Conservation (phyloP, 257 asterid species). For the Oldenlandia corymbosa region DNA sequence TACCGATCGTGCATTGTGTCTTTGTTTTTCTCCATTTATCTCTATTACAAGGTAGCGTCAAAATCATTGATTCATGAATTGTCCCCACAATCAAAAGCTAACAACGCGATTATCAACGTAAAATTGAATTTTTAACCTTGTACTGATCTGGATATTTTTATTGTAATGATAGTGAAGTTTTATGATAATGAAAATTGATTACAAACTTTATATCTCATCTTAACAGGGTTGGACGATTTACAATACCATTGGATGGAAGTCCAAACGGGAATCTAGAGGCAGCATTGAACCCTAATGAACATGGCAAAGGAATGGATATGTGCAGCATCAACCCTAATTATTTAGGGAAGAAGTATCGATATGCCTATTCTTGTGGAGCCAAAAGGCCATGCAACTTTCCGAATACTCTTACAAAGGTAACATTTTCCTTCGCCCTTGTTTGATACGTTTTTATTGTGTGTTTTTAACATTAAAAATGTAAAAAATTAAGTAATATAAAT, state of each 20-base stretch:
- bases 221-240: slow-evolving; percentile 78
- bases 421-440: no score
- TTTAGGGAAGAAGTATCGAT: slow-evolving; percentile 76
- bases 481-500: no score
- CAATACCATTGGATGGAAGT: slow-evolving; percentile 78
- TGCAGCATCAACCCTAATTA: slow-evolving; percentile 75
- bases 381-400: slow-evolving; percentile 93
- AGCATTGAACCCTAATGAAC: slow-evolving; percentile 85
- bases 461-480: no score
- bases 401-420: slow-evolving; percentile 87
- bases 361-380: slow-evolving; percentile 96
- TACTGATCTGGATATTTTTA: no score
- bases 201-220: no score
- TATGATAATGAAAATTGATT: not conserved
- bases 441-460: no score
- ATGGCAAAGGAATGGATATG: slow-evolving; percentile 94
- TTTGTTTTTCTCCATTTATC: not conserved
- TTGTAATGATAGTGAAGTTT: no score
- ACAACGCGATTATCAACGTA: no score
- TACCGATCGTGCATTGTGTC: not conserved
- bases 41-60: no score
- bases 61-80: no score
- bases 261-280: slow-evolving; percentile 69
- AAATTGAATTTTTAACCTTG: no score
- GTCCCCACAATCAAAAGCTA: no score